Base-by-base conservation (phyloP, 192 early-diverging fungal species). In the Phycomyces nitens region DNA sequence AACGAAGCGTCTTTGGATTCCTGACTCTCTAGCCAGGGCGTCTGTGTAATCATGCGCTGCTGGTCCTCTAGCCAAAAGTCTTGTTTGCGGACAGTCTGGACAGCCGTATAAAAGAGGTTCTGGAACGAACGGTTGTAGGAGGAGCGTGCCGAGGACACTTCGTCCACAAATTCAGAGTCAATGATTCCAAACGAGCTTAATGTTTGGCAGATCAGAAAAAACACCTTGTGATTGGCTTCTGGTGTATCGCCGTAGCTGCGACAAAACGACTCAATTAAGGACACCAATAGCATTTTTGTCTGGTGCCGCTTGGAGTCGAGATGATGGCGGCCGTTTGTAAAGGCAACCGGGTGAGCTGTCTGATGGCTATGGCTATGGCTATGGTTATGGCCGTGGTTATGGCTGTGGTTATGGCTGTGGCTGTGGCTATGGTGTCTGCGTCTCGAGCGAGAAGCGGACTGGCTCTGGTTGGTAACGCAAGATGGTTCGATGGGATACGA, bases 251-350 rank as follows among this genome's bases (percentile, higher is more conserved):
- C 91, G 70, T 96, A 95, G 18, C 92, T 73, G 24, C 82, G 70
- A 72, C 92, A 93, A 79, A 94, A 95, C 69, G 92, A 93, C 57
- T 97, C 95, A 3, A 97, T 76, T 24, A 97, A 71, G 23, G 92
- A 88, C 0, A 97, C 94, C 27, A 97, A 78, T 5, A 97, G 74
- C 20, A 96, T 71, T 18, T 88, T 81, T 22, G 89, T 88, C 69
- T 93, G 92, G 42, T 77, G 63, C 7, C 63, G 34, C 60, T 55
- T 60, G 7, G 56, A 58, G 23, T 42, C 2, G 22, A 59, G 12
- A 42, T 38, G 41, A 42, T 40, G 20, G 39, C 41, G 20, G 20
- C 40, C 23, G 21, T 43, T 24, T 39, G 14, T 15, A 43, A 40
- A 59, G 41, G 40, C 2, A 42, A 23, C 20, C 5, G 18, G 15